Percentiles rank a stretch among this genome's conserved stretches.
These are phyloP conservation scores for Cladobotryum protrusum DNA, from an alignment of 2,329 filamentous ascomycete genomes.

Conservation along the genomic window DNA sequence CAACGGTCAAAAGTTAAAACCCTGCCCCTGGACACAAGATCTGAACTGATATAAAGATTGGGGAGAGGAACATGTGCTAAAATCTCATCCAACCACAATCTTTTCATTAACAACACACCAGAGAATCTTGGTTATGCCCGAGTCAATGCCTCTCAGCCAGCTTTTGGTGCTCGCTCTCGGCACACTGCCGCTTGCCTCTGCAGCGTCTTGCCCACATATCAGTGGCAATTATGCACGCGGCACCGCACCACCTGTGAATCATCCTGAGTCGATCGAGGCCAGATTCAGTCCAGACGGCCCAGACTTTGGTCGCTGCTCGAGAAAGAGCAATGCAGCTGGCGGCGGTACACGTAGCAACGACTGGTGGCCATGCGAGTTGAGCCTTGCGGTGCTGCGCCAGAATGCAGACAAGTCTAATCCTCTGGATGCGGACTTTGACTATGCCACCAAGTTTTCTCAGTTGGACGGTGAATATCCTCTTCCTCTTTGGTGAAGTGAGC, in stretches of 20 bases:
- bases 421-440: slow-evolving; percentile 59
- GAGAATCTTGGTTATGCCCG: slow-evolving; percentile 17
- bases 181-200: slow-evolving; percentile 11
- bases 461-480: slow-evolving; percentile 49
- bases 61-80: no score
- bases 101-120: slow-evolving; percentile 9
- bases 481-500: slow-evolving; percentile 32
- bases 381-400: slow-evolving; percentile 66
- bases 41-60: no score
- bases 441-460: slow-evolving; percentile 62
- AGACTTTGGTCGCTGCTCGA: slow-evolving; percentile 9
- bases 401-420: slow-evolving; percentile 59
- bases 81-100: no score
- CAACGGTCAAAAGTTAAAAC: no score
- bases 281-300: slow-evolving; percentile 10
- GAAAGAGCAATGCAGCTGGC: slow-evolving; percentile 39
- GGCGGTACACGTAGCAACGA: slow-evolving; percentile 62
- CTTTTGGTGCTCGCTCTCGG: slow-evolving; percentile 9
- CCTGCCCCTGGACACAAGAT: no score
- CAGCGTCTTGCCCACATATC: slow-evolving; percentile 8
- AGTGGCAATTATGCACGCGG: slow-evolving; percentile 7
- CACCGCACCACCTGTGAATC: background rate
- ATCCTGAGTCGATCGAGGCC: slow-evolving; percentile 7
- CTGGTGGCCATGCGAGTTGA: slow-evolving; percentile 68
- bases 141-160: slow-evolving; percentile 10